Evolutionary conservation across 148 eudicot species (phyloP), one percentile per base, ranked within the genome.

Genomic region (Linanthus parryae): DNA sequence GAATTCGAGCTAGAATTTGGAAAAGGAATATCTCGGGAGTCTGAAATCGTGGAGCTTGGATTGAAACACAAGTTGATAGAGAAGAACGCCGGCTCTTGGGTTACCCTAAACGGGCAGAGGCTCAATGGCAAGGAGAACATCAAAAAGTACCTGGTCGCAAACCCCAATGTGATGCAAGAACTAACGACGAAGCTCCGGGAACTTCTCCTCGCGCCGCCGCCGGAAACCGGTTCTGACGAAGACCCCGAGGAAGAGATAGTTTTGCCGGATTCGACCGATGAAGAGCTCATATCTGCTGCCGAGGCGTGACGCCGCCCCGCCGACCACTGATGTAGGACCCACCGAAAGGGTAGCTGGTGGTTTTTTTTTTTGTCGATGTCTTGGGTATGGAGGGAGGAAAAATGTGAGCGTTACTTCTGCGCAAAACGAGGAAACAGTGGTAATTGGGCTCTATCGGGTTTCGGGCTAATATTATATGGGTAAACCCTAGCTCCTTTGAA

Each of bases 1-100:
- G 75, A 81, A 53, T 83, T 86, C 40, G 98, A 91, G 72, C 79
- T 91, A 5, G 94, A 83, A 70, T 91, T 83, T 77, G 98, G 98
- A 35, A 83, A 75, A 72, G 98, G 98, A 16, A 91, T 86, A 54
- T 76, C 57, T 41, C 76, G 64, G 18, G 89, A 74, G 46, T 52
- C 83, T 0, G 98, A 91, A 77, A 56, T 91, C 49, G 74, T 91
- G 39, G 75, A 73, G 11, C 69, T 91, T 24, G 88, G 89, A 43
- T 59, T 59, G 61, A 92, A 92, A 58, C 82, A 84, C 78, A 79
- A 82, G 35, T 58, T 92, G 44, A 71, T 92, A 17, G 69, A 68
- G 7, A 88, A 82, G 56, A 25, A 21, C 0, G 96, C 80, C 19
- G 58, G 73, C 17, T 39, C 57, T 24, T 63, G 42, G 56, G 68